These are phyloP conservation scores for Sechiopsis laciniata DNA, from an alignment of 306 rosid species.

Conservation along the genomic window DNA sequence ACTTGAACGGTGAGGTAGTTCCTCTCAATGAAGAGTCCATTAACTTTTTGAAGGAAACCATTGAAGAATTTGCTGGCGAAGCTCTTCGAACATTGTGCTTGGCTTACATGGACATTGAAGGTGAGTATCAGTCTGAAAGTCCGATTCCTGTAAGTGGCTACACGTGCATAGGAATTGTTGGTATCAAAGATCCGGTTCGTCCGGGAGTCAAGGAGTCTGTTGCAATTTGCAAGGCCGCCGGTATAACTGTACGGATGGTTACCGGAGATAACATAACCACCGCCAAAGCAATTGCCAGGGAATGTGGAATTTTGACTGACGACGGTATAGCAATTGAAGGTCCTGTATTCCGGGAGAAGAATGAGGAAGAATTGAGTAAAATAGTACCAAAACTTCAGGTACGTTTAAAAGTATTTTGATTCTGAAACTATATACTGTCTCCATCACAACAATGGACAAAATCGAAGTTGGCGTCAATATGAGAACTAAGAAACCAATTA, in stretches of 20 bases:
- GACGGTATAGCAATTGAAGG: slow-evolving; percentile 91
- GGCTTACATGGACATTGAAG: slow-evolving; percentile 61
- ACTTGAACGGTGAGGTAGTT: slow-evolving; percentile 52
- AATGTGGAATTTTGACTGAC: slow-evolving; percentile 87
- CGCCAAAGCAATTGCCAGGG: slow-evolving; percentile 97
- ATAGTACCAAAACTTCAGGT: slow-evolving; percentile 89
- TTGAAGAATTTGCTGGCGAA: slow-evolving; percentile 74
- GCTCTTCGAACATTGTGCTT: slow-evolving; percentile 94
- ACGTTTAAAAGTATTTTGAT: slow-evolving; percentile 7
- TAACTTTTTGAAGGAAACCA: slow-evolving; percentile 45
- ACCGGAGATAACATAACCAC: slow-evolving; percentile 95
- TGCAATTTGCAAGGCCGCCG: slow-evolving; percentile 88
- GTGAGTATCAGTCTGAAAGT: slow-evolving; percentile 43
- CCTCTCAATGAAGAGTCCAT: slow-evolving; percentile 50
- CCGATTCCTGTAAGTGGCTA: slow-evolving; percentile 56
- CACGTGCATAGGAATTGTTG: slow-evolving; percentile 89
- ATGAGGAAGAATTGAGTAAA: slow-evolving; percentile 50
- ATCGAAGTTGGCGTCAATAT: too few species aligned
- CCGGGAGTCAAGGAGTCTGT: slow-evolving; percentile 93
- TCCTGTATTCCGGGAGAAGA: slow-evolving; percentile 76
- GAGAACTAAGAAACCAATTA: too few species aligned
- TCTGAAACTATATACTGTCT: not conserved
- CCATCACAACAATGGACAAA: too few species aligned
- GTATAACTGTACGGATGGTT: slow-evolving; percentile 87
- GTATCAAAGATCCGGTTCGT: slow-evolving; percentile 90